phyloP scores from a whole-genome alignment of 345 rosid genomes.

The Gossypium arboreum region DNA sequence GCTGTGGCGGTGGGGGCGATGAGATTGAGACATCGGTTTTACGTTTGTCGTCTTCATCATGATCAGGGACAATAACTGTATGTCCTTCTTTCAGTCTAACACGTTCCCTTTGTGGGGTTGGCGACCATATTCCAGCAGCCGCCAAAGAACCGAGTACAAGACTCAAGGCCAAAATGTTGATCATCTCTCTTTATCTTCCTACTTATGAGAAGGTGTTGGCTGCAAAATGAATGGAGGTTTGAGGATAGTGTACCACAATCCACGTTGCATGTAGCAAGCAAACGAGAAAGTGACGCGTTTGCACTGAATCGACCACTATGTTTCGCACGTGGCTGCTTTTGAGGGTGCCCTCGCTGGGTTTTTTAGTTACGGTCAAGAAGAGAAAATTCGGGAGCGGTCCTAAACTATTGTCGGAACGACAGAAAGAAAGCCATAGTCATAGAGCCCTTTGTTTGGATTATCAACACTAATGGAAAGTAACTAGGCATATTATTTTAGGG shows the following conservation, averaged over 20 bases:
- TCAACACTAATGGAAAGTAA: too few species aligned
- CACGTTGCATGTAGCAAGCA: slow-evolving; percentile 1
- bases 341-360: neutral
- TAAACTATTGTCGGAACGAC: neutral
- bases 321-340: neutral
- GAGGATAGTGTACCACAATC: neutral
- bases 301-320: neutral
- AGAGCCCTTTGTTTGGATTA: too few species aligned
- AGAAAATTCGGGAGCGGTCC: neutral
- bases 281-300: neutral
- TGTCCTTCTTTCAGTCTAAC: slow-evolving; percentile 65
- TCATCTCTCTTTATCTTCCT: slow-evolving; percentile 31
- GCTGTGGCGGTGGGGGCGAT: slow-evolving; percentile 24
- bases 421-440: neutral
- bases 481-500: too few species aligned
- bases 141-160: slow-evolving; percentile 47
- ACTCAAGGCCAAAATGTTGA: slow-evolving; percentile 48
- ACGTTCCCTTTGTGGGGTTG: slow-evolving; percentile 32
- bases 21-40: slow-evolving; percentile 60
- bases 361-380: neutral
- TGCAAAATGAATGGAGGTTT: neutral
- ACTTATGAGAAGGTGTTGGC: neutral
- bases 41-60: slow-evolving; percentile 47
- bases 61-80: slow-evolving; percentile 56
- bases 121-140: slow-evolving; percentile 46